Conservation (phyloP, 768 basidiomycete species). For the Lentinula aciculospora region DNA sequence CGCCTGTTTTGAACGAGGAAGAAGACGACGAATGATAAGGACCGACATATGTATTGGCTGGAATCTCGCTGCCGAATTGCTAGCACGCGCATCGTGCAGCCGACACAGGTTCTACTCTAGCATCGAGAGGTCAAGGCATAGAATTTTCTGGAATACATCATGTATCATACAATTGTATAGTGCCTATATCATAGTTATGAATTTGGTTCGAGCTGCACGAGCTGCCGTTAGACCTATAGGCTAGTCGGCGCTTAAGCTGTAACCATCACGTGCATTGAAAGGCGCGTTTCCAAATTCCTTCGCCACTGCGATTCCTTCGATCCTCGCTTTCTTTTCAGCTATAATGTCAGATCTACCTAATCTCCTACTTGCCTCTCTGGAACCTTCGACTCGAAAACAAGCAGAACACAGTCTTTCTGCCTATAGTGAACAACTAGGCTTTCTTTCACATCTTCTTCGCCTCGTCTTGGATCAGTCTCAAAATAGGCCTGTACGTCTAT, state of each 20-base stretch:
- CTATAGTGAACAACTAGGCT: slow-evolving; percentile 69
- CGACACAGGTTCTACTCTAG: no score
- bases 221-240: no score
- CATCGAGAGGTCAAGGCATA: no score
- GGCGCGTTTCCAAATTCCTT: background rate
- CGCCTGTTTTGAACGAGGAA: background rate
- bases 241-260: no score
- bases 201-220: no score
- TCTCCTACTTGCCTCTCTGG: slow-evolving; percentile 67
- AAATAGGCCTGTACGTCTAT: slow-evolving; percentile 69
- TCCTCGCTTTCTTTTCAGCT: background rate
- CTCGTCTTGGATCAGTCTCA: slow-evolving; percentile 69
- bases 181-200: no score
- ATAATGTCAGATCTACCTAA: slow-evolving; percentile 63
- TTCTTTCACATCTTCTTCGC: slow-evolving; percentile 70
- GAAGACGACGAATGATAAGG: background rate
- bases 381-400: slow-evolving; percentile 64
- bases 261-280: background rate
- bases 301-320: background rate
- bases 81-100: no score
- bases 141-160: no score
- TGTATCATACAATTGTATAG: no score
- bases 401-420: slow-evolving; percentile 74
- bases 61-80: no score
- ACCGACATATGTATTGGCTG: background rate